phyloP scores from a whole-genome alignment of 1,284 basidiomycete species.

The Veloboletus limbatus region DNA sequence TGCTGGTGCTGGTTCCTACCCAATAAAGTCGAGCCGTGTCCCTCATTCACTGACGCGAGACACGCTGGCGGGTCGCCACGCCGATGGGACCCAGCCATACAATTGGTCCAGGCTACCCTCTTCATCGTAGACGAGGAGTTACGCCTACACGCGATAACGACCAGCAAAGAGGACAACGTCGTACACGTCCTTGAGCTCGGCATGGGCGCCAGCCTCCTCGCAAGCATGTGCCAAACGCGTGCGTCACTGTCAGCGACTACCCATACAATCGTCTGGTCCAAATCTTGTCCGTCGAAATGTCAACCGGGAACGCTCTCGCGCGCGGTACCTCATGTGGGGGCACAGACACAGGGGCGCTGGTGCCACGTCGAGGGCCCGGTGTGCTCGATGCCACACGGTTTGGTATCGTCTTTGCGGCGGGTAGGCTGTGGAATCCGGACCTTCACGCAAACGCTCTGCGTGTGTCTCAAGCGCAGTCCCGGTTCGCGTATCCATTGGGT shows the following conservation, averaged over 20 bases:
- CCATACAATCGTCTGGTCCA: slow-evolving; percentile 62
- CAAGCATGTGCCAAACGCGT: slow-evolving; percentile 43
- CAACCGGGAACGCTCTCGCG: slow-evolving; percentile 43
- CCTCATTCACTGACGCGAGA: slow-evolving; percentile 17
- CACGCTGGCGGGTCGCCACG: slow-evolving; percentile 46
- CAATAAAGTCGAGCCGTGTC: slow-evolving; percentile 13
- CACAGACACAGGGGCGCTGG: slow-evolving; percentile 37
- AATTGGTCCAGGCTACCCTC: slow-evolving; percentile 70
- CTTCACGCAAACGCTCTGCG: slow-evolving; percentile 48
- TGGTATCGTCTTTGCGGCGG: slow-evolving; percentile 66
- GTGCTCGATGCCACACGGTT: slow-evolving; percentile 38
- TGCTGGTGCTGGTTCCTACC: slow-evolving; percentile 52
- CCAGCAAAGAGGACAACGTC: slow-evolving; percentile 1
- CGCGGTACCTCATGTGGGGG: slow-evolving; percentile 61
- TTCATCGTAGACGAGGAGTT: slow-evolving; percentile 54
- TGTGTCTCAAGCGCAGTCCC: slow-evolving; percentile 42
- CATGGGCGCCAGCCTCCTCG: slow-evolving; percentile 66
- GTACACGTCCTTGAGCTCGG: slow-evolving; percentile 66
- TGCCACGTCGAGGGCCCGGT: slow-evolving; percentile 22
- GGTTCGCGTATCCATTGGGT: slow-evolving; percentile 56
- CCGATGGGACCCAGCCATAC: slow-evolving; percentile 61
- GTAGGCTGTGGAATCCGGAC: slow-evolving; percentile 72
- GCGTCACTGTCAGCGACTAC: slow-evolving; percentile 63
- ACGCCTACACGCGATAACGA: slow-evolving; percentile 8
- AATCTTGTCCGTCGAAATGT: slow-evolving; percentile 50